A percentile compares a stretch with the other conserved stretches of the same genome.
These are phyloP conservation scores for Fusarium staphyleae DNA, from an alignment of 2,329 filamentous ascomycete genomes.

Conservation along the genomic window DNA sequence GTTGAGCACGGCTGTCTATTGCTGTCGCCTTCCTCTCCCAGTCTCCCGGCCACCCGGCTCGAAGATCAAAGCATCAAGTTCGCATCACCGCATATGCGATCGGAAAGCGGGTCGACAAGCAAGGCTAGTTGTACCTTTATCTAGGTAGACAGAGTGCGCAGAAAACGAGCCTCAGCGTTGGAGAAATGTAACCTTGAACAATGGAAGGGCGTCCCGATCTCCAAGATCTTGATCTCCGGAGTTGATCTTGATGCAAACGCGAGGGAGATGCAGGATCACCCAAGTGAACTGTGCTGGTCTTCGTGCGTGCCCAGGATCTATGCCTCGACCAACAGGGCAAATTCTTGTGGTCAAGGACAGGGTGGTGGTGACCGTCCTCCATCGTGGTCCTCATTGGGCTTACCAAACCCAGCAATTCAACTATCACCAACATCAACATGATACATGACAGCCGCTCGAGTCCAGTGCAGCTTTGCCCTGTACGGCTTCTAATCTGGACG, in stretches of 20 bases:
- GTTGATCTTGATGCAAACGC: slow-evolving; percentile 4
- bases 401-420: background rate
- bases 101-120: slow-evolving; percentile 1
- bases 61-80: slow-evolving; percentile 6
- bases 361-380: slow-evolving; percentile 4
- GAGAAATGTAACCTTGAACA: slow-evolving; percentile 9
- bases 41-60: background rate
- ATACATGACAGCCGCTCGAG: slow-evolving; percentile 8
- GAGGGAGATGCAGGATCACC: slow-evolving; percentile 7
- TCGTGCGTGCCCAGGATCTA: background rate
- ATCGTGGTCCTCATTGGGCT: slow-evolving; percentile 10
- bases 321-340: slow-evolving; percentile 12
- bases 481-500: slow-evolving; percentile 14
- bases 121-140: background rate
- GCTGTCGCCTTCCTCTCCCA: background rate
- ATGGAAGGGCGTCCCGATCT: background rate
- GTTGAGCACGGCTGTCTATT: slow-evolving; percentile 1
- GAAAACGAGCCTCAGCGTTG: background rate
- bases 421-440: slow-evolving; percentile 11
- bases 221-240: slow-evolving; percentile 2
- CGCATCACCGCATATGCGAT: slow-evolving; percentile 7
- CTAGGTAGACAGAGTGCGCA: too few species aligned
- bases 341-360: slow-evolving; percentile 9
- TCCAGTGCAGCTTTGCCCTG: slow-evolving; percentile 2
- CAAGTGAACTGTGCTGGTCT: background rate